These are phyloP conservation scores for Lactarius deliciosus DNA, from an alignment of 768 basidiomycete species.

Conservation along the genomic window DNA sequence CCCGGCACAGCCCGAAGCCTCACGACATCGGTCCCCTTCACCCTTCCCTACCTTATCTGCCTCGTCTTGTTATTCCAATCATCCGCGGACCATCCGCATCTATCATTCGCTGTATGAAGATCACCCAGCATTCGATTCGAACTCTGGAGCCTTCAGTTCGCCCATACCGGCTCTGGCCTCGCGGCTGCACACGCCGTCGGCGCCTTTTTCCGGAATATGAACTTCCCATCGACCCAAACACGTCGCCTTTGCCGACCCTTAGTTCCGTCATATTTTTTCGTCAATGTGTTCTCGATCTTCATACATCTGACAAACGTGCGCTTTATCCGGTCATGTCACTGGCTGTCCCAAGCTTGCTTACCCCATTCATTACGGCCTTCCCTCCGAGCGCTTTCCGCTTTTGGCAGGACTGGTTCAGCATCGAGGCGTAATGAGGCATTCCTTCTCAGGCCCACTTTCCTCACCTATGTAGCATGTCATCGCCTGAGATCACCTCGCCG, in stretches of 20 bases:
- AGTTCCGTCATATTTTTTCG: slow-evolving; percentile 23
- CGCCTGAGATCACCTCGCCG: slow-evolving; percentile 2
- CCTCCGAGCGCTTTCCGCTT: slow-evolving; percentile 17
- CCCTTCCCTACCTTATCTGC: slow-evolving; percentile 10
- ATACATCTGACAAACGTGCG: slow-evolving; percentile 24
- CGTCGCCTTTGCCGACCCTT: slow-evolving; percentile 12
- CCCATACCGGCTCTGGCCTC: background rate
- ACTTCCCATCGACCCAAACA: slow-evolving; percentile 14
- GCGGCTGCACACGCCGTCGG: background rate
- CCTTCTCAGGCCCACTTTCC: slow-evolving; percentile 15
- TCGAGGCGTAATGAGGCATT: slow-evolving; percentile 11
- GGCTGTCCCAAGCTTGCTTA: slow-evolving; percentile 17
- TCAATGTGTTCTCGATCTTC: slow-evolving; percentile 18
- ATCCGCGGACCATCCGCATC: slow-evolving; percentile 12
- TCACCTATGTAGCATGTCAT: slow-evolving; percentile 18
- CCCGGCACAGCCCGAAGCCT: slow-evolving; percentile 10
- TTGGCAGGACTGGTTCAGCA: slow-evolving; percentile 17
- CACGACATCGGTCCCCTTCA: slow-evolving; percentile 10
- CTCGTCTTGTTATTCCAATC: background rate
- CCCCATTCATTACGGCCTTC: slow-evolving; percentile 18
- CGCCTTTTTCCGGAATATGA: slow-evolving; percentile 6
- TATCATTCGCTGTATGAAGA: background rate
- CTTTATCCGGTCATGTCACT: slow-evolving; percentile 1
- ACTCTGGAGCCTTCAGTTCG: background rate
- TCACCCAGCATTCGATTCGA: slow-evolving; percentile 3